Conservation (phyloP, 1,284 basidiomycete genomes). For the Phenoliferia sp. region DNA sequence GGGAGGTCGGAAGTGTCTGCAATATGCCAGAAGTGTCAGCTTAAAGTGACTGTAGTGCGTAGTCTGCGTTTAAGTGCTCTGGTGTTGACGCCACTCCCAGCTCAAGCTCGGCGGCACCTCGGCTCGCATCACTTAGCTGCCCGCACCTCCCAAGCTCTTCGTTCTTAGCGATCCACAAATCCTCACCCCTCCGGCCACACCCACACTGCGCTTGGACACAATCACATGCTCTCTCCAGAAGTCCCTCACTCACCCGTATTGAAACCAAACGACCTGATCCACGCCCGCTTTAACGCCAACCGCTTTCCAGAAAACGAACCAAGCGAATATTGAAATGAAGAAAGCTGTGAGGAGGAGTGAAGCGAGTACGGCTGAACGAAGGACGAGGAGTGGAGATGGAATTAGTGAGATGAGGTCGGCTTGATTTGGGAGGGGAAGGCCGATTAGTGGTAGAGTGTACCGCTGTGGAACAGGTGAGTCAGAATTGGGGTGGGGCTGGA, state of each 20-base stretch:
- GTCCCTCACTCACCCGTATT: conserved; percentile 1
- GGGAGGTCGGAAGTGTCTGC: background rate
- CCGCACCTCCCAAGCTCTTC: background rate
- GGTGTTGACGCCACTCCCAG: background rate
- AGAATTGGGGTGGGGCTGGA: background rate
- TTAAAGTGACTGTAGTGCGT: too few species aligned
- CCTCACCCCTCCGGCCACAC: background rate
- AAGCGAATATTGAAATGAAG: background rate
- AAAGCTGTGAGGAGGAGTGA: background rate
- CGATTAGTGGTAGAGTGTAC: background rate
- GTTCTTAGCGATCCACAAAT: background rate
- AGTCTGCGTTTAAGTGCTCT: background rate
- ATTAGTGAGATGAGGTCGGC: background rate
- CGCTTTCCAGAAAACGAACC: background rate
- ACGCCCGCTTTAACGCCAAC: background rate
- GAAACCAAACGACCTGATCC: background rate
- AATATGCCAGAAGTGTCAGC: too few species aligned
- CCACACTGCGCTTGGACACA: background rate
- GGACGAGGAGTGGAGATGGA: background rate
- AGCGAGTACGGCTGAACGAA: background rate
- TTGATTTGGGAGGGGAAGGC: background rate
- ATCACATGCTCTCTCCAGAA: background rate
- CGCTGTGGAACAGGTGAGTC: background rate
- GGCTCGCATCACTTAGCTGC: too few species aligned
- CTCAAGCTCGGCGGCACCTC: too few species aligned